Evolutionary conservation across 2,329 filamentous ascomycete genomes (phyloP).

Genomic region (Stemphylium vesicarium): DNA sequence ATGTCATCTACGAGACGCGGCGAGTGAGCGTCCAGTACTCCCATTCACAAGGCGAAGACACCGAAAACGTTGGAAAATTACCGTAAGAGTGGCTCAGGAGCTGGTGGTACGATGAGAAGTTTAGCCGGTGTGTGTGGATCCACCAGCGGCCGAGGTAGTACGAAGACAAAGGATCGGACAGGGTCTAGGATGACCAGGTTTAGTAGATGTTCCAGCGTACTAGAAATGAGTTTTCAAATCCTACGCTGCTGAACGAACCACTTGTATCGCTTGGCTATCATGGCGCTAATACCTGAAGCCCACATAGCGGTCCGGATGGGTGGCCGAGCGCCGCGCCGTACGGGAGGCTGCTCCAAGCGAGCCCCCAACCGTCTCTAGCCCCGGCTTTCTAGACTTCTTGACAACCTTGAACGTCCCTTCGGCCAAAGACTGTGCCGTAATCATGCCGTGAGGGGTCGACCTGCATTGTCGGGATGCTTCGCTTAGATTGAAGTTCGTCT

Average conservation of each 20-base stretch:
- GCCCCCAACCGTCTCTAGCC: not conserved
- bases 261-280: not conserved
- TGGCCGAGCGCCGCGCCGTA: not conserved
- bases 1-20: slow-evolving; percentile 31
- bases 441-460: not conserved
- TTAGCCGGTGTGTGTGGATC: not conserved
- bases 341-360: slow-evolving; percentile 7
- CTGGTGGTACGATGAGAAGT: not conserved
- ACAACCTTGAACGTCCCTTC: not conserved
- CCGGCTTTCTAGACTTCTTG: not conserved
- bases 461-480: slow-evolving; percentile 6
- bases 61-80: not conserved
- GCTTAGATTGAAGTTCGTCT: not conserved
- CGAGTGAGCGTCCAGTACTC: slow-evolving; percentile 31
- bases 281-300: not conserved
- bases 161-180: not conserved
- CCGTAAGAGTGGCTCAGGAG: slow-evolving; percentile 5
- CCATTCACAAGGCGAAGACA: slow-evolving; percentile 10
- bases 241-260: not conserved
- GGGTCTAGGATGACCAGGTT: not conserved
- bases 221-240: not conserved
- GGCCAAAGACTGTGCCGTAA: slow-evolving; percentile 5
- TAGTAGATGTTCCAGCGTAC: slow-evolving; percentile 1
- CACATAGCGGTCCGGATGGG: slow-evolving; percentile 6
- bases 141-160: not conserved